Conservation (phyloP, 306 rosid species). For the Trifolium dubium region DNA sequence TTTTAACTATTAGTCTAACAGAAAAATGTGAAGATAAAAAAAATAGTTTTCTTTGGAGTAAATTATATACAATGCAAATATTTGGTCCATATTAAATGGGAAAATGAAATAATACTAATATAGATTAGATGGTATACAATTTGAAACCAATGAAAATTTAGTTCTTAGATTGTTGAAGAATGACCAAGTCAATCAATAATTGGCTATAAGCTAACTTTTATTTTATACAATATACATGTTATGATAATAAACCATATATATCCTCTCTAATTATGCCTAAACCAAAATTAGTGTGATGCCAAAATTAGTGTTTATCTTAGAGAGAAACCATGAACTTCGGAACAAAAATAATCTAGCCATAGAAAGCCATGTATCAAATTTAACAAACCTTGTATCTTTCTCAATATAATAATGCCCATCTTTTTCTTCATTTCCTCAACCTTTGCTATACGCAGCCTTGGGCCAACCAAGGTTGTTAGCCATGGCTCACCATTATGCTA, state of each 20-base stretch:
- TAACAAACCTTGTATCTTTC: slow-evolving; percentile 10
- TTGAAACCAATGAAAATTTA: slow-evolving; percentile 16
- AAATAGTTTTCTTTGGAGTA: no score
- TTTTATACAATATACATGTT: slow-evolving; percentile 2
- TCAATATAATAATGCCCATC: slow-evolving; percentile 42
- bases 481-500: slow-evolving; percentile 52
- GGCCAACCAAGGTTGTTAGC: slow-evolving; percentile 54
- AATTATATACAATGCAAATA: no score
- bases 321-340: slow-evolving; percentile 33
- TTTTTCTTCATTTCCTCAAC: background rate
- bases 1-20: no score
- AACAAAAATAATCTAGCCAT: slow-evolving; percentile 35
- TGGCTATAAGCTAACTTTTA: slow-evolving; percentile 1
- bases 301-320: slow-evolving; percentile 37
- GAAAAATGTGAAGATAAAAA: no score
- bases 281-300: slow-evolving; percentile 36
- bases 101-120: background rate
- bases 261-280: slow-evolving; percentile 2
- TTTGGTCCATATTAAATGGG: no score
- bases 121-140: background rate
- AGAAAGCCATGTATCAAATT: slow-evolving; percentile 1
- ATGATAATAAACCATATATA: slow-evolving; percentile 8
- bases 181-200: slow-evolving; percentile 46
- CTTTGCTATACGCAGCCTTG: slow-evolving; percentile 46
- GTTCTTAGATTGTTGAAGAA: slow-evolving; percentile 21